Percentiles rank a stretch among this genome's conserved stretches.
phyloP scores from a whole-genome alignment of 192 early-diverging fungal genomes.

The Tieghemiomyces parasiticus region DNA sequence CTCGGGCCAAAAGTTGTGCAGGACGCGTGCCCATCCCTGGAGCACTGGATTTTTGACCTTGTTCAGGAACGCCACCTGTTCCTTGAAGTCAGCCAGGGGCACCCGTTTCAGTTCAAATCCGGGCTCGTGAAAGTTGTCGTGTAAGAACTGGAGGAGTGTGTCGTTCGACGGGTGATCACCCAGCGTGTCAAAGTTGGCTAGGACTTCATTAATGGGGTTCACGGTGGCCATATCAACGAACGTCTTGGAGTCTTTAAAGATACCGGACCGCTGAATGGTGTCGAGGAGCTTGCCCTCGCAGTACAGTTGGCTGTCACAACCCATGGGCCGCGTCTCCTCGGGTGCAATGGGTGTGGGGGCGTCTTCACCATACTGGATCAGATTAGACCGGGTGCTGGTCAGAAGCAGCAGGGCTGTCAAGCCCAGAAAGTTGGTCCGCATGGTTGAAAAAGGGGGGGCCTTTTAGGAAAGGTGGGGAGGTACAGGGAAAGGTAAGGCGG shows the following conservation, averaged over 20 bases:
- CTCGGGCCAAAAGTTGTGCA: constrained; percentile 42
- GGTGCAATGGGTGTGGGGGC: too few species aligned
- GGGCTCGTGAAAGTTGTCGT: constrained; percentile 34
- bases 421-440: too few species aligned
- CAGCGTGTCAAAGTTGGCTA: constrained; percentile 31
- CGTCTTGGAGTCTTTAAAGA: constrained; percentile 56
- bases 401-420: too few species aligned
- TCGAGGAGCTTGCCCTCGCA: constrained; percentile 42
- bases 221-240: constrained; percentile 57
- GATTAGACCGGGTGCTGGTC: too few species aligned
- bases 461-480: too few species aligned
- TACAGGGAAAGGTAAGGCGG: too few species aligned
- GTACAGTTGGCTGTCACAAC: constrained; percentile 53
- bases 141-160: constrained; percentile 30
- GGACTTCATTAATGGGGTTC: constrained; percentile 32
- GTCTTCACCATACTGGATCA: too few species aligned
- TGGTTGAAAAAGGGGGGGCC: too few species aligned
- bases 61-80: constrained; percentile 26
- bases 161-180: constrained; percentile 18
- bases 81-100: constrained; percentile 19
- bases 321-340: too few species aligned
- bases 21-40: constrained; percentile 23
- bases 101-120: constrained; percentile 33
- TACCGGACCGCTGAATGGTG: constrained; percentile 38
- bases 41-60: constrained; percentile 28